phyloP scores from a whole-genome alignment of 495 filamentous ascomycete species.

The Talaromyces proteolyticus region DNA sequence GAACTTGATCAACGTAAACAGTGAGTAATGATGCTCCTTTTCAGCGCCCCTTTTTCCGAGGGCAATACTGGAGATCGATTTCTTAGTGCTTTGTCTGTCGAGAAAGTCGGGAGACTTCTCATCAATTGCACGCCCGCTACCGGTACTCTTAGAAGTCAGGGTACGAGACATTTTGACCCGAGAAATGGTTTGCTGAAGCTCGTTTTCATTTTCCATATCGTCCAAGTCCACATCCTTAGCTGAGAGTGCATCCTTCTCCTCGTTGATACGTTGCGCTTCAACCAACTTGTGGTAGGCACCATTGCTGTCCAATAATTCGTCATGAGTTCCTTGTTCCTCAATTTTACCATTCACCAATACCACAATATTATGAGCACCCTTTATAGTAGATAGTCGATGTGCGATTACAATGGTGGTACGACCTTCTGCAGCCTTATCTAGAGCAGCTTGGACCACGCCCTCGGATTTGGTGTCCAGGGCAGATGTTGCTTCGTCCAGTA shows the following conservation, averaged over 20 bases:
- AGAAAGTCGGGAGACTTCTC: slow-evolving; percentile 19
- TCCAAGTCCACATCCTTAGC: slow-evolving; percentile 19
- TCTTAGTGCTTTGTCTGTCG: slow-evolving; percentile 50
- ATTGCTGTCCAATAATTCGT: slow-evolving; percentile 53
- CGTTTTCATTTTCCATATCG: slow-evolving; percentile 16
- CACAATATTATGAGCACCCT: slow-evolving; percentile 89
- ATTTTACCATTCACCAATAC: slow-evolving; percentile 82
- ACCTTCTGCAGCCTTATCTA: slow-evolving; percentile 82
- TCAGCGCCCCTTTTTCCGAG: slow-evolving; percentile 49
- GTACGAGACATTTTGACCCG: slow-evolving; percentile 16
- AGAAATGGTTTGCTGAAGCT: slow-evolving; percentile 15
- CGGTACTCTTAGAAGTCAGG: slow-evolving; percentile 20
- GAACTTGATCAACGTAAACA: slow-evolving; percentile 82
- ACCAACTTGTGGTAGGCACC: slow-evolving; percentile 72
- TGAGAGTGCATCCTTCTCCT: slow-evolving; percentile 48
- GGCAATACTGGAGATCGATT: slow-evolving; percentile 69
- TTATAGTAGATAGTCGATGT: slow-evolving; percentile 91
- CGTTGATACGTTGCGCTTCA: slow-evolving; percentile 72
- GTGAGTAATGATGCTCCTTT: slow-evolving; percentile 50
- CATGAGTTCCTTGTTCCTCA: slow-evolving; percentile 84
- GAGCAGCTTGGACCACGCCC: slow-evolving; percentile 87
- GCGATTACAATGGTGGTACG: slow-evolving; percentile 96
- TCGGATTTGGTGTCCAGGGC: slow-evolving; percentile 96
- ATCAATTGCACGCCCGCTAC: slow-evolving; percentile 11
- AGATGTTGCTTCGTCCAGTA: slow-evolving; percentile 92